Evolutionary conservation across 192 early-diverging fungal species (phyloP), one percentile per base, ranked within the genome.

Genomic region (Mycoemilia scoparia): DNA sequence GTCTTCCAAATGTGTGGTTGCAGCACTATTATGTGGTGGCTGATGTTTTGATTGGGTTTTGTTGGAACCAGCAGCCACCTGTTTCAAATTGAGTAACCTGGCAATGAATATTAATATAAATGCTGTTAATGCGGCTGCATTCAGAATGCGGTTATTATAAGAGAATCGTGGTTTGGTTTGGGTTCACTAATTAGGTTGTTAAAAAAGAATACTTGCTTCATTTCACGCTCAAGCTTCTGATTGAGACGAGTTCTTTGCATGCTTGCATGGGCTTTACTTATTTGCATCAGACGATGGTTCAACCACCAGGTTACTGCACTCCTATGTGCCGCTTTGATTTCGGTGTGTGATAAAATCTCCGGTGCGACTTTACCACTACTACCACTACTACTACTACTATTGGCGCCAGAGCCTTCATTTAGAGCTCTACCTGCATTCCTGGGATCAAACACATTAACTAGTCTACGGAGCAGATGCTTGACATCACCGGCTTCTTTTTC

Each of bases 201-300:
- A 33, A 13, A 39, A 39, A 12, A 59, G 20, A 12, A 32, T 22
- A 2, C 54, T 46, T 24, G 36, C 24, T 16, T 27, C 41, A 62
- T 63, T 67, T 84, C 66, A 32, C 72, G 73, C 39, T 73, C 72
- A 11, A 84, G 60, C 32, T 73, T 73, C 10, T 71, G 64, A 21
- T 57, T 60, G 42, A 84, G 49, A 34, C 73, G 58, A 17, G 63
- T 42, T 40, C 80, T 71, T 39, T 84, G 76, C 45, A 76, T 76
- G 24, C 76, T 64, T 38, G 72, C 74, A 35, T 84, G 80, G 11
- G 74, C 39, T 23, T 66, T 64, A 15, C 76, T 75, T 8, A 76
- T 55, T 26, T 66, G 51, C 23, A 73, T 76, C 21, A 84, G 49
- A 8, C 66, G 50, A 21, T 71, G 55, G 34, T 84, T 84, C 13